Percentiles rank a stretch among this genome's conserved stretches.
Evolutionary conservation across 164 flowering plant genomes (phyloP).

Genomic region (Piper betle): DNA sequence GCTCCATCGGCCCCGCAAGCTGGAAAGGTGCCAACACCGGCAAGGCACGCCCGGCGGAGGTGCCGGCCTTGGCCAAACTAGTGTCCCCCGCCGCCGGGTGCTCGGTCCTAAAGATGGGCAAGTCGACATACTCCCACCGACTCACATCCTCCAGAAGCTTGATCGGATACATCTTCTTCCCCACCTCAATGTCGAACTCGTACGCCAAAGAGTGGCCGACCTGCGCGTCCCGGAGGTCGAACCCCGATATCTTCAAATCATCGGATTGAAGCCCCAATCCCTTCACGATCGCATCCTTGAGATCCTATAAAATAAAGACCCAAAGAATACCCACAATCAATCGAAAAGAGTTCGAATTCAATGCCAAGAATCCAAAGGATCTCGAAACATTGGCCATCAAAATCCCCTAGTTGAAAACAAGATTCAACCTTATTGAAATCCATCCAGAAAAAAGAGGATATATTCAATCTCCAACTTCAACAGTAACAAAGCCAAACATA

Average conservation of each 20-base stretch:
- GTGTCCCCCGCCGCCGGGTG: conserved; percentile 15
- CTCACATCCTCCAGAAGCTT: conserved; percentile 83
- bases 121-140: conserved; percentile 76
- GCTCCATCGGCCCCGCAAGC: conserved; percentile 92
- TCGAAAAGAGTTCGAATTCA: not conserved
- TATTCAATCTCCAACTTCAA: too few relatives aligned
- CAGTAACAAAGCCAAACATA: too few relatives aligned
- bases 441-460: too few relatives aligned
- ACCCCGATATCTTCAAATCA: conserved; percentile 67
- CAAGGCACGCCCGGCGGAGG: conserved; percentile 12
- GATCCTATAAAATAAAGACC: conserved; percentile 31
- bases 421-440: too few relatives aligned
- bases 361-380: not conserved
- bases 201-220: conserved; percentile 79
- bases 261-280: conserved; percentile 69
- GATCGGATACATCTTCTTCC: conserved; percentile 58
- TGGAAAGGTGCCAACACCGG: conserved; percentile 91
- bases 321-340: not conserved
- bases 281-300: conserved; percentile 76
- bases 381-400: too few relatives aligned
- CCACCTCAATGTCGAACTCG: conserved; percentile 78
- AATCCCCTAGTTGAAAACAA: too few relatives aligned
- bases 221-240: conserved; percentile 62
- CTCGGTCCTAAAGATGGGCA: conserved; percentile 57
- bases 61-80: conserved; percentile 28